Base-by-base conservation (phyloP, 768 basidiomycete genomes). In the Hysterangium stoloniferum region DNA sequence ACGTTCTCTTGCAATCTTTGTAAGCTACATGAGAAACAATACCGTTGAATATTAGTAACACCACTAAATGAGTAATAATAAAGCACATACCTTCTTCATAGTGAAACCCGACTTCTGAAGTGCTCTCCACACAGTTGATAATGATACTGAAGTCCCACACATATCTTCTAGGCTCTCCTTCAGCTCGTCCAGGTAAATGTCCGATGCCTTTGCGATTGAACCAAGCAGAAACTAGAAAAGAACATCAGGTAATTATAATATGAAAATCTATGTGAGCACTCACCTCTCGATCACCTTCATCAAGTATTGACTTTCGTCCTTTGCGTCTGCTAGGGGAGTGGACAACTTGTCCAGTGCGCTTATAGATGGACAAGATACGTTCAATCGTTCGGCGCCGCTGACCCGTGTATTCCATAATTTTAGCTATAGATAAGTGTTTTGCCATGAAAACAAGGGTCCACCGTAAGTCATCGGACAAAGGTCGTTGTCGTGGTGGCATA, bases 1-100 rank as follows among this genome's bases (percentile, higher is more conserved):
- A 0, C 48, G 52, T 28, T 61, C 56, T 6, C 38, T 34, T 9
- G 59, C 59, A 1, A 50, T 40, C 1, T 52, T 56, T 15, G 57
- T 55, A 11, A 59, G 32, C 59, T 60, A 49, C n/a, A 36, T 12
- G n/a, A n/a, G 25, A 13, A 17, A 24, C n/a, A 29, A 9, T 32
- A 6, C 22, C 22, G 29, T 6, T 7, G 7, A 44, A 6, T 7
- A 5, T 8, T 24, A 11, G 15, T 27, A 11, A 24, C 20, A 20
- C 6, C 31, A 38, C 4, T 38, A 25, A 6, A 48, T 15, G 17
- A 12, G 25, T n/a, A n/a, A n/a, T n/a, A n/a, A n/a, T n/a, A n/a
- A n/a, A 4, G 24, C n/a, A 27, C 4, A 6, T 19, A 50, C 35
- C 48, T 50, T 50, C 25, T 50, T 50, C 48, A 50, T 27, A 20